These are phyloP conservation scores for Botrytis deweyae DNA, from an alignment of 2,329 filamentous ascomycete genomes.

Conservation along the genomic window DNA sequence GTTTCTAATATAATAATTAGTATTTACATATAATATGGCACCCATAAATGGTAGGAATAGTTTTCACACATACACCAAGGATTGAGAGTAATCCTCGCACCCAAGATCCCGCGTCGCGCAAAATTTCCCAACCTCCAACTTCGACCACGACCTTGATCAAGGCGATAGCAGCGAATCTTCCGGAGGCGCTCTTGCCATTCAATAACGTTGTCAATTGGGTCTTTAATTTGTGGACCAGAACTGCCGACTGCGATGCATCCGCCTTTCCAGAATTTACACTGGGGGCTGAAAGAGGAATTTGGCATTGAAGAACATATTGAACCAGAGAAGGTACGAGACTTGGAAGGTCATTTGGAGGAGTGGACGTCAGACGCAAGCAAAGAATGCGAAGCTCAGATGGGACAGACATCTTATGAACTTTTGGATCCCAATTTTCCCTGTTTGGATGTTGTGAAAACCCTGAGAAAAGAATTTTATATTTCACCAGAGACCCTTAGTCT, in stretches of 20 bases:
- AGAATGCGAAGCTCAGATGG: slow-evolving; percentile 63
- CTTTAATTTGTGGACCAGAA: slow-evolving; percentile 79
- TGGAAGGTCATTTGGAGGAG: slow-evolving; percentile 71
- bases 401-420: slow-evolving; percentile 34
- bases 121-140: slow-evolving; percentile 78
- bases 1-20: slow-evolving; percentile 55
- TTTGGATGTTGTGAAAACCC: slow-evolving; percentile 1
- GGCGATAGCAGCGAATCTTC: slow-evolving; percentile 74
- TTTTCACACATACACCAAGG: slow-evolving; percentile 55
- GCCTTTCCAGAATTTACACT: slow-evolving; percentile 60
- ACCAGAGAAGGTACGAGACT: slow-evolving; percentile 69
- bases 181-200: slow-evolving; percentile 71
- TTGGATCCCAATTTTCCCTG: too few species aligned
- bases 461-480: background rate
- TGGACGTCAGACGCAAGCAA: slow-evolving; percentile 68
- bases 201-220: slow-evolving; percentile 75
- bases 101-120: slow-evolving; percentile 73
- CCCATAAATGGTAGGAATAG: slow-evolving; percentile 8
- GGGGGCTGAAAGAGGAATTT: slow-evolving; percentile 60
- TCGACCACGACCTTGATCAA: slow-evolving; percentile 81
- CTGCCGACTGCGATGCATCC: slow-evolving; percentile 60
- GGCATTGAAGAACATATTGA: slow-evolving; percentile 57
- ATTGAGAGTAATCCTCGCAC: slow-evolving; percentile 73
- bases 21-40: slow-evolving; percentile 20
- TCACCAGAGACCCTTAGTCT: background rate